Base-by-base conservation (phyloP, 345 rosid species). In the Salix brachista region DNA sequence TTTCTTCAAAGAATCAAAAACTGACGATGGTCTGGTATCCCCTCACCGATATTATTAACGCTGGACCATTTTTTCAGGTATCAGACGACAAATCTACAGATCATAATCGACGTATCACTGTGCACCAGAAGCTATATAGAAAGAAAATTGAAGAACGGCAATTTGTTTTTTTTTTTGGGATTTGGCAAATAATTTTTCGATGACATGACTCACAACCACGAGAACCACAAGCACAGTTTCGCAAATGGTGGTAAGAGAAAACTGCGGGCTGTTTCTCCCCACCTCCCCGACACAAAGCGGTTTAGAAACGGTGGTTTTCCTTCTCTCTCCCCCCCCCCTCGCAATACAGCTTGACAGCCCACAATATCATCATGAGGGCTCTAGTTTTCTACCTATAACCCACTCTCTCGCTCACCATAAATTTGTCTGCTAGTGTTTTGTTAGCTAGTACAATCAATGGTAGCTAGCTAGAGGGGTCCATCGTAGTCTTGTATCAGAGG, bases 211-310 rank as follows among this genome's bases (percentile, higher is more conserved):
- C 78, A n/a, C 58, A 36, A 42, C 75, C 84, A 80, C 84, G 83
- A 74, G 83, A 79, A 52, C 16, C 80, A 75, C 46, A 76, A 75
- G 70, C 19, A 46, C 77, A 74, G 79, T 52, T 62, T 61, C 12
- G 64, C 10, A 60, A 72, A 69, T 37, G 80, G 80, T 67, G 82
- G 81, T 50, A 65, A 41, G 80, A 80, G 86, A 84, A 87, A 87
- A 83, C 89, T 75, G 74, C 75, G 88, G 90, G 87, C 88, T 8
- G 87, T 68, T 83, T 85, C 85, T 70, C 83, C 85, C 88, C 61
- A 82, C 81, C 85, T 30, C 42, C 88, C 90, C 85, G 86, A 85
- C 90, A 85, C 67, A 2, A 75, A 71, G 89, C 82, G 84, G 89
- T 86, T 86, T 86, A 39, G 7, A 21, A 71, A 52, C 7, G 14